Conservation (phyloP, 805 yeast species). For the Maudiozyma pseudohumilis region DNA sequence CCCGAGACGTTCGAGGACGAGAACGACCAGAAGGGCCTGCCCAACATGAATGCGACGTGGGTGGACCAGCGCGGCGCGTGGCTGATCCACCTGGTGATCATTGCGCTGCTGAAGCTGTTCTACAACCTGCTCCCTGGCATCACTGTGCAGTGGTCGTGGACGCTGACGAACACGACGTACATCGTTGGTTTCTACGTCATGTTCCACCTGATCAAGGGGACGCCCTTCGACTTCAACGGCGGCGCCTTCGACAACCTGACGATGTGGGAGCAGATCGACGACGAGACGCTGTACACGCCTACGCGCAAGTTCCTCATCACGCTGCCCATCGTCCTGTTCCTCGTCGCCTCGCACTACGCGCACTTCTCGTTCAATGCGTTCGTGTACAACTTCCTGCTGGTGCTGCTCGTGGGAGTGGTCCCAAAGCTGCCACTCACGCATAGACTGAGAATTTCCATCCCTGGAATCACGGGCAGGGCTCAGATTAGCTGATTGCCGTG, state of each 20-base stretch:
- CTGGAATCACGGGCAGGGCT: constrained; percentile 35
- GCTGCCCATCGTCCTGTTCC: constrained; percentile 84
- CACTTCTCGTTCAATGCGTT: constrained; percentile 74
- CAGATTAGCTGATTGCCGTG: constrained; percentile 29
- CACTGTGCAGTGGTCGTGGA: constrained; percentile 82
- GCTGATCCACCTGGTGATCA: constrained; percentile 82
- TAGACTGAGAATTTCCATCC: constrained; percentile 58
- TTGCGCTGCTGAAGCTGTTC: constrained; percentile 60
- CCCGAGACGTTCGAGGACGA: constrained; percentile 88
- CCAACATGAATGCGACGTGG: constrained; percentile 93
- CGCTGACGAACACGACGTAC: constrained; percentile 82
- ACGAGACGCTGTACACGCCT: constrained; percentile 96
- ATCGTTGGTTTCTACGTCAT: constrained; percentile 86
- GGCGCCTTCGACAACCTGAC: constrained; percentile 95
- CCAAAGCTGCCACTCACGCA: constrained; percentile 85
- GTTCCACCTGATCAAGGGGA: constrained; percentile 95
- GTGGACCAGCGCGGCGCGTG: constrained; percentile 95
- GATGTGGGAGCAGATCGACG: constrained; percentile 96
- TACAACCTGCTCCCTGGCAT: constrained; percentile 76
- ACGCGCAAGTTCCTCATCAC: constrained; percentile 84
- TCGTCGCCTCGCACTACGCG: constrained; percentile 83
- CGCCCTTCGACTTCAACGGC: constrained; percentile 92
- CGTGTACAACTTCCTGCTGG: constrained; percentile 57
- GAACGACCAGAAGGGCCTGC: constrained; percentile 80
- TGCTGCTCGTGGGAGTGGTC: constrained; percentile 77